A percentile compares a stretch with the other conserved stretches of the same genome.
These are phyloP conservation scores for Opeltia flavorubescens DNA, from an alignment of 495 filamentous ascomycete species.

Conservation along the genomic window DNA sequence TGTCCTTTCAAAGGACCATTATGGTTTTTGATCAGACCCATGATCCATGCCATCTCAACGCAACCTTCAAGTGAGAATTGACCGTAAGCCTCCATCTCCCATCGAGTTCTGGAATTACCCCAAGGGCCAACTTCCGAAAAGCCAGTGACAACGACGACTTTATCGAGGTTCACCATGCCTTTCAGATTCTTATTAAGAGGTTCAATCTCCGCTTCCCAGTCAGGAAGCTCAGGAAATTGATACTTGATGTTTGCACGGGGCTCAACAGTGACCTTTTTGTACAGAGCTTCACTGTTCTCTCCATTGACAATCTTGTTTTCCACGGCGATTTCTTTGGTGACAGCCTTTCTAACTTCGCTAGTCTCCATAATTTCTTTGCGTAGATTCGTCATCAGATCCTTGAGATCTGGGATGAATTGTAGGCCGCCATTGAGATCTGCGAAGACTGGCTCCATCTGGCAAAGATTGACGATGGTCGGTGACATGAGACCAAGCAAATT, in stretches of 20 bases:
- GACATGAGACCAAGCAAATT: slow-evolving; percentile 96
- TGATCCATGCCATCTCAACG: slow-evolving; percentile 99
- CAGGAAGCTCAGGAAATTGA: slow-evolving; percentile 75
- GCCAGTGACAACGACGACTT: slow-evolving; percentile 92
- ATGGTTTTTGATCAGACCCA: slow-evolving; percentile 97
- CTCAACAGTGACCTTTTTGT: slow-evolving; percentile 83
- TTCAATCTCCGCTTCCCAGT: slow-evolving; percentile 83
- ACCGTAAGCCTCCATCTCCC: slow-evolving; percentile 98
- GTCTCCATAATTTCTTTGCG: slow-evolving; percentile 88
- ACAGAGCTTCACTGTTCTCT: slow-evolving; percentile 78
- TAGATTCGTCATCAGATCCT: slow-evolving; percentile 78
- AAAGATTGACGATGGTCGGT: slow-evolving; percentile 83
- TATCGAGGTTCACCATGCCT: slow-evolving; percentile 97
- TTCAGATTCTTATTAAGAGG: slow-evolving; percentile 76
- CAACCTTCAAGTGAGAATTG: slow-evolving; percentile 96
- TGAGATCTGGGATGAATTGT: slow-evolving; percentile 95
- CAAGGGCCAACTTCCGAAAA: slow-evolving; percentile 94
- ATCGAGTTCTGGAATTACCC: slow-evolving; percentile 94
- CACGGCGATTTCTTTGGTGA: slow-evolving; percentile 88
- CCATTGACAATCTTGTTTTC: slow-evolving; percentile 98
- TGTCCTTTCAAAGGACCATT: slow-evolving; percentile 97
- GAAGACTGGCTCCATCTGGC: slow-evolving; percentile 89
- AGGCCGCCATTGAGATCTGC: slow-evolving; percentile 95
- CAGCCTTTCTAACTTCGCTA: slow-evolving; percentile 81
- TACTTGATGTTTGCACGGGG: slow-evolving; percentile 96